A percentile compares a stretch with the other conserved stretches of the same genome.
Conservation (phyloP, 2,329 filamentous ascomycete genomes). For the Pyrenophora teres region DNA sequence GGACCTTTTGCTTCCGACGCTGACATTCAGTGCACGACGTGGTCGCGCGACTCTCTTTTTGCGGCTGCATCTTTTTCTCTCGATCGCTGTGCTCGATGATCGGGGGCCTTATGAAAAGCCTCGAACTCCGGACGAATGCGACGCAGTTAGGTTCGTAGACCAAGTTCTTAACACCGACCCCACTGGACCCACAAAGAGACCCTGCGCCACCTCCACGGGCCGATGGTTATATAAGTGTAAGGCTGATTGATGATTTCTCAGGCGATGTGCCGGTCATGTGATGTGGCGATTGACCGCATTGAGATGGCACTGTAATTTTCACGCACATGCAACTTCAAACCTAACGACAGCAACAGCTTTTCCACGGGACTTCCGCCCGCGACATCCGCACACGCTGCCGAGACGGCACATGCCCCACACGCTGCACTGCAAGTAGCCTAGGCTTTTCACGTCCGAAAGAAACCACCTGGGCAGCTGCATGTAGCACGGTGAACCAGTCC, state of each 20-base stretch:
- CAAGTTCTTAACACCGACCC: constrained; percentile 7
- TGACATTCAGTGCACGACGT: constrained; percentile 56
- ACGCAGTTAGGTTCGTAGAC: constrained; percentile 1
- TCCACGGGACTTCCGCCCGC: neutral
- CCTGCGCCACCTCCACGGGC: constrained; percentile 11
- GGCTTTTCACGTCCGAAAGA: neutral
- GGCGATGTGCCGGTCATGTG: constrained; percentile 1
- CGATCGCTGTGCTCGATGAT: neutral
- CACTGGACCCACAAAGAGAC: constrained; percentile 8
- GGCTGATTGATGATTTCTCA: constrained; percentile 2
- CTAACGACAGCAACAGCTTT: neutral
- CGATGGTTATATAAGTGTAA: neutral
- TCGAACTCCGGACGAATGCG: constrained; percentile 6
- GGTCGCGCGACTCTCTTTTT: constrained; percentile 31
- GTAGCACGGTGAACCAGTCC: neutral
- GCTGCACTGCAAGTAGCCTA: neutral
- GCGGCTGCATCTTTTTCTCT: constrained; percentile 23
- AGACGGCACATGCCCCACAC: neutral
- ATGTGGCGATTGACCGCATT: neutral
- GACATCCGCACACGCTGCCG: neutral
- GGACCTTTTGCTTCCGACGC: constrained; percentile 57
- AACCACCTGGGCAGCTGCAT: too few relatives aligned
- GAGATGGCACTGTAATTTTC: too few relatives aligned
- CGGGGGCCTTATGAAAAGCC: constrained; percentile 3
- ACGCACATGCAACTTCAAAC: neutral